Conservation (phyloP, 2,329 filamentous ascomycete genomes). For the Tricladium varicosporioides region DNA sequence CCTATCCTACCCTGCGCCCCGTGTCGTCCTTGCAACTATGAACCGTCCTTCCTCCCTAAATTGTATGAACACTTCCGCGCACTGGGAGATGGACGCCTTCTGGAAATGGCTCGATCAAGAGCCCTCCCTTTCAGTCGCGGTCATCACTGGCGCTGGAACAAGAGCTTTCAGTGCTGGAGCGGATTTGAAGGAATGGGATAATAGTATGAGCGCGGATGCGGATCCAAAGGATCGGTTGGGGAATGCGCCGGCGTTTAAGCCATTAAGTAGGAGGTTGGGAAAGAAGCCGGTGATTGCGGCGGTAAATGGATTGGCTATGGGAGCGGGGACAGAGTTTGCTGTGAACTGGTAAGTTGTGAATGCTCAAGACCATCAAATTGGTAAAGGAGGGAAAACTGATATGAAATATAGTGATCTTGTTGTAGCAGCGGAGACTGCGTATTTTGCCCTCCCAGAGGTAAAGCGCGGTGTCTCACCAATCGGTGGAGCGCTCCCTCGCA, state of each 20-base stretch:
- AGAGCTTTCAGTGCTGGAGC: conserved; percentile 66
- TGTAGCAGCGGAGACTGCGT: conserved; percentile 54
- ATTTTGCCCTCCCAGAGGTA: conserved; percentile 69
- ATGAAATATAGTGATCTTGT: conserved; percentile 54
- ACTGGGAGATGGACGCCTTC: conserved; percentile 41
- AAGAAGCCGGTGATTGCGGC: conserved; percentile 74
- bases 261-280: conserved; percentile 61
- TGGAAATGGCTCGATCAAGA: conserved; percentile 62
- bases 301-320: conserved; percentile 70
- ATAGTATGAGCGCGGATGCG: conserved; percentile 37
- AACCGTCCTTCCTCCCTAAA: conserved; percentile 45
- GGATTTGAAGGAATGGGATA: conserved; percentile 63
- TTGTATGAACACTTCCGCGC: conserved; percentile 40
- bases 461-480: conserved; percentile 66
- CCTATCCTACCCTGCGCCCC: conserved; percentile 55
- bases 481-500: conserved; percentile 65
- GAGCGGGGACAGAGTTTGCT: conserved; percentile 75
- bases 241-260: conserved; percentile 47
- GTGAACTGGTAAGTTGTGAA: conserved; percentile 50
- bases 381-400: not conserved
- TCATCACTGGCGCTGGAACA: conserved; percentile 57
- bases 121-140: conserved; percentile 56
- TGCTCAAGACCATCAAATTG: no score
- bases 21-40: conserved; percentile 27
- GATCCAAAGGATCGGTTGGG: conserved; percentile 33